Percentiles rank a stretch among this genome's conserved stretches.
phyloP scores from a whole-genome alignment of 305 asterid species.

The Solanum hybrid region DNA sequence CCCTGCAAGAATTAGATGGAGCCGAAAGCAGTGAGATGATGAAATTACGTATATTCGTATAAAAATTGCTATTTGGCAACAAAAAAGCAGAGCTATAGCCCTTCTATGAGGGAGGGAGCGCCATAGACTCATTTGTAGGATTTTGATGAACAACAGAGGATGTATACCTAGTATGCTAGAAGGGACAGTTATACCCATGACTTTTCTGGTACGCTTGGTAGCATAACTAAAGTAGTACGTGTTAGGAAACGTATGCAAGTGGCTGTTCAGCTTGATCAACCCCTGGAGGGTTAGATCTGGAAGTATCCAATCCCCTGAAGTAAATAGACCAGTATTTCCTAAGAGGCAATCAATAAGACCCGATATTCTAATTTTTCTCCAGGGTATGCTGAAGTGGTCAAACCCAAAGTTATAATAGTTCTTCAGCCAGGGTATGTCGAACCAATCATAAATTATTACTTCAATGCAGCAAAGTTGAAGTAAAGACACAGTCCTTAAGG shows the following conservation, averaged over 20 bases:
- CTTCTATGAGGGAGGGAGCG: constrained; percentile 56
- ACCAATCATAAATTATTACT: too few relatives aligned
- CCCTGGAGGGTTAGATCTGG: constrained; percentile 36
- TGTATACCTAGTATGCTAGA: constrained; percentile 71
- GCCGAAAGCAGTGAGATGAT: not conserved
- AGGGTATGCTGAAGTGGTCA: too few relatives aligned
- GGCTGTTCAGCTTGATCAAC: constrained; percentile 47
- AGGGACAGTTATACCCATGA: constrained; percentile 61
- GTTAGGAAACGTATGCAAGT: constrained; percentile 31
- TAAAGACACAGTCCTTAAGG: too few relatives aligned
- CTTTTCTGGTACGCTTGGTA: constrained; percentile 57
- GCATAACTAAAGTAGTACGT: constrained; percentile 92
- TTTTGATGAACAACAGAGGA: constrained; percentile 67
- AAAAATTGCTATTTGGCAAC: not conserved
- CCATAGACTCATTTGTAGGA: constrained; percentile 88
- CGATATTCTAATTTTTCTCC: too few relatives aligned
- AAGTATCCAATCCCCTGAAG: too few relatives aligned
- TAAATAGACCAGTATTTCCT: too few relatives aligned
- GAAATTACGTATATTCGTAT: not conserved
- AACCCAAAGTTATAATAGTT: too few relatives aligned
- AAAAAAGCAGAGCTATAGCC: constrained; percentile 46
- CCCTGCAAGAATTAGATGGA: constrained; percentile 31
- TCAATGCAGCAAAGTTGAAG: too few relatives aligned
- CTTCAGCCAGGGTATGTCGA: too few relatives aligned
- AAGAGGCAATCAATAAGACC: too few relatives aligned